Base-by-base conservation (phyloP, 2,329 filamentous ascomycete species). In the Hypoxylon sp. region DNA sequence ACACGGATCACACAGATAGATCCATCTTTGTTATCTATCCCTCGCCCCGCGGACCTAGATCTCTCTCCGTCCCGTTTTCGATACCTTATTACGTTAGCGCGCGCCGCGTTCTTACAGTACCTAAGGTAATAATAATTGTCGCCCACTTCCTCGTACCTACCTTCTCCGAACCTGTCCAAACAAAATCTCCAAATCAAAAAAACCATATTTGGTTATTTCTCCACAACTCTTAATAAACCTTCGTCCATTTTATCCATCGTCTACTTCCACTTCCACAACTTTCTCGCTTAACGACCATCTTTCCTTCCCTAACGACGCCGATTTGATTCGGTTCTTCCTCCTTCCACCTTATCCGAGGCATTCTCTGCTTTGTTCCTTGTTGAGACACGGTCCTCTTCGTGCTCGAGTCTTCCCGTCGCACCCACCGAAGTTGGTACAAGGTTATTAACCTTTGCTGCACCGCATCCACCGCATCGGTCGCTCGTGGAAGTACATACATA, bases 101-200 rank as follows among this genome's bases (percentile, higher is more conserved):
- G 60, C 48, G 41, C 60, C 60, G 63, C 51, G 52, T 67, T 28
- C 34, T 43, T 53, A 59, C 49, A 30, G 21, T 28, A 46, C 17
- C 30, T 23, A 56, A 43, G 23, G n/a, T 50, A n/a, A 51, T 53
- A 53, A 25, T 53, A 53, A 25, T 28, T 21, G 51, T 55, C n/a
- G 36, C 36, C 45, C 43, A 14, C 48, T 28, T 63, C 48, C 25
- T 63, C 60, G 58, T 61, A 46, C 64, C 49, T 66, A 69, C 58
- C 63, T 69, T 65, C 69, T 67, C 63, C 67, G 62, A 70, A 63
- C 67, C 48, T 41, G 50, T 58, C 67, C 30, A 70, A 68, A 65
- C 65, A 70, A 70, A 70, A 65, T 68, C 65, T 68, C 63, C 67
- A 64, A 68, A 66, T 63, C 50, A 61, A 50, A 60, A 63, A 61